phyloP scores from a whole-genome alignment of 805 yeast species.

The Gaillardinia entomophila region DNA sequence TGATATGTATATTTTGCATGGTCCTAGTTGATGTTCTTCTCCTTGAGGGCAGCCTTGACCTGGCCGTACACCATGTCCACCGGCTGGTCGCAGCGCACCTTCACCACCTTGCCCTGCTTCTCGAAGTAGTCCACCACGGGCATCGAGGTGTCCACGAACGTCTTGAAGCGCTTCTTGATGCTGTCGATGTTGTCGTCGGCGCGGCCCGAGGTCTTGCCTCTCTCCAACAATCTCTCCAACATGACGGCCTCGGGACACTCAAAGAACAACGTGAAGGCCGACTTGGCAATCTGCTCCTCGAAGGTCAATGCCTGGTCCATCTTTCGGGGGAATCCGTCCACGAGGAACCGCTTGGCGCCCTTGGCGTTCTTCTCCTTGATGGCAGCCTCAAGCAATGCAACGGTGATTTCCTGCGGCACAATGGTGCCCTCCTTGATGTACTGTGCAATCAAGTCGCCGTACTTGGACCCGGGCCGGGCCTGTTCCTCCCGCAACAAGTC shows the following conservation, averaged over 20 bases:
- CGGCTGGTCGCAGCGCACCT: constrained; percentile 70
- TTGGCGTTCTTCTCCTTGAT: constrained; percentile 46
- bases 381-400: constrained; percentile 76
- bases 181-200: constrained; percentile 89
- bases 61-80: constrained; percentile 71
- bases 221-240: constrained; percentile 76
- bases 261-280: constrained; percentile 66
- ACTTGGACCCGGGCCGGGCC: constrained; percentile 70
- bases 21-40: constrained; percentile 23
- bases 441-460: constrained; percentile 78
- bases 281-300: constrained; percentile 69
- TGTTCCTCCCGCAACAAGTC: constrained; percentile 93
- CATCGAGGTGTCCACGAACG: constrained; percentile 83
- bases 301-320: constrained; percentile 98
- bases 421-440: constrained; percentile 83
- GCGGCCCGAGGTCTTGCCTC: constrained; percentile 95
- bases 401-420: constrained; percentile 90
- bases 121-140: constrained; percentile 88
- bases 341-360: constrained; percentile 64
- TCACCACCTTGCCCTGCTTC: constrained; percentile 67
- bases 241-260: constrained; percentile 80
- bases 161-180: constrained; percentile 81
- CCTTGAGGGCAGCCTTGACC: constrained; percentile 60
- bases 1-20: too few species aligned
- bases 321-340: constrained; percentile 96